Evolutionary conservation across 73 alveolate species (phyloP), one percentile per base, ranked within the genome.

Genomic region (Paramecium tetraurelia): DNA sequence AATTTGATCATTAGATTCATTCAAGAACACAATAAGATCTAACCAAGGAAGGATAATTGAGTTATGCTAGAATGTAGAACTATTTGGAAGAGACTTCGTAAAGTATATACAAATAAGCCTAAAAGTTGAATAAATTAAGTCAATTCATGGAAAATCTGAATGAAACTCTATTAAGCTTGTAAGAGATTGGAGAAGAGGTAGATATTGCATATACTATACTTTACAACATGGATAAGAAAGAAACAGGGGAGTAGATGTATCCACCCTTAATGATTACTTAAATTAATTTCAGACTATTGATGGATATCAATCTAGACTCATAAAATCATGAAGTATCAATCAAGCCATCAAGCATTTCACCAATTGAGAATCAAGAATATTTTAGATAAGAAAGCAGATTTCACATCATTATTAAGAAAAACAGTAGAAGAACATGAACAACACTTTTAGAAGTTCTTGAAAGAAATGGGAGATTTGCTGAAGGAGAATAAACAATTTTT

Each of bases 51-150:
- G 90, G 90, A 46, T 46, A 80, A 44, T 80, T 80, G 16, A 80
- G 90, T 48, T 80, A 80, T 80, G 90, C 90, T 14, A 80, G 90
- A 80, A 80, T 80, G 90, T 20, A 80, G 57, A 80, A 80, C 31
- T 80, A 44, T 35, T 80, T 80, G 22, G 90, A 80, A 35, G 90
- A 80, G 31, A 80, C 90, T 0, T 80, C 90, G 0, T 80, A 80
- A n/a, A 44, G 76, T 41, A 80, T 80, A 14, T 80, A 80, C 29
- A 80, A 80, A 46, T 48, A 80, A 80, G 46, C 90, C 48, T 24
- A 41, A 16, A 80, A 80, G 16, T 35, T 80, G 11, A 48, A 27
- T 22, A 80, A 80, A 80, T 27, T 80, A 5, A 31, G 63, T 18
- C 24, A 40, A 43, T 80, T 80, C 29, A 80, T 80, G 90, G 90